Base-by-base conservation (phyloP, 306 rosid species). In the Trifolium dubium region DNA sequence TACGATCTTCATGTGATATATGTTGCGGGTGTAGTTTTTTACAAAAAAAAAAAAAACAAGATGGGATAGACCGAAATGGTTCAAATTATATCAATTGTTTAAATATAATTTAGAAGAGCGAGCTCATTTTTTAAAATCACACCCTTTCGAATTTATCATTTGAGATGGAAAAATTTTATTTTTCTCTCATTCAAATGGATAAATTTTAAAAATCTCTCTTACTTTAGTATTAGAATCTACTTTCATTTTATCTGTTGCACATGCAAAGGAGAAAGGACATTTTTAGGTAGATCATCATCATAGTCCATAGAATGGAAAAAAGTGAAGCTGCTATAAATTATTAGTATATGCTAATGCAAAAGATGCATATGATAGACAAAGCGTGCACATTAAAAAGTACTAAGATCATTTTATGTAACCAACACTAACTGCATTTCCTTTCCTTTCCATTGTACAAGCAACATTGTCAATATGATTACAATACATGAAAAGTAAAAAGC, bases 371-470 rank as follows among this genome's bases (percentile, higher is more conserved):
- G 28, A 63, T 2, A 56, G 35, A 18, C 5, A 44, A 73, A 17
- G 77, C 61, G 55, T 69, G 80, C 83, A 29, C 56, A 47, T 40
- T 15, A 28, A 49, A 78, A 82, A 69, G 71, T 44, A 64, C 29
- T 17, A 40, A 39, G 13, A 74, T 68, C 46, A 78, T 73, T 74
- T 34, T 69, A 56, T 64, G 31, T 40, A 34, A 63, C 74, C 77
- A 63, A 73, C 80, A 78, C 77, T 54, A 15, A 35, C 70, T 53
- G 76, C 77, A 67, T 60, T 30, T 30, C 18, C 30, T 77, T 51
- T 53, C 30, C 67, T 73, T 69, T 78, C 37, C 80, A 69, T 74
- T 50, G 4, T 43, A 72, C 68, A 46, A 56, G 35, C 65, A 64
- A 55, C 31, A 64, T 53, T 17, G 50, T 37, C 41, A 19, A 72